A percentile compares a stretch with the other conserved stretches of the same genome.
Evolutionary conservation across 345 rosid species (phyloP).

Genomic region (Zanthoxylum bungeanum): DNA sequence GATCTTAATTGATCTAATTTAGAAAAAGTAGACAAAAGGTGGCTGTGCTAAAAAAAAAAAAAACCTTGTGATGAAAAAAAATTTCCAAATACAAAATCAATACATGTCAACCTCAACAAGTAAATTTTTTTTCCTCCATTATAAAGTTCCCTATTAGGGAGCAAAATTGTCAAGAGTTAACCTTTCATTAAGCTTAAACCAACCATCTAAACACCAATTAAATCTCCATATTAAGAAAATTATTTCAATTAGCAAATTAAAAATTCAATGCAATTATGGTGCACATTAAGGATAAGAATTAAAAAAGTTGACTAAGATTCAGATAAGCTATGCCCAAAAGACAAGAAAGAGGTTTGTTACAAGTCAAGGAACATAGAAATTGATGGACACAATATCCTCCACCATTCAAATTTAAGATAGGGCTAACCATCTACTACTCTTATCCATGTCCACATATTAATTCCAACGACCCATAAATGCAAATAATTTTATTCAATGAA

Average conservation of each 20-base stretch:
- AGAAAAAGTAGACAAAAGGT: neutral
- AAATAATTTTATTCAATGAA: neutral
- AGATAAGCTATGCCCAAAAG: neutral
- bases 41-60: neutral
- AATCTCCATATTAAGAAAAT: neutral
- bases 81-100: neutral
- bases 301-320: neutral
- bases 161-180: slow-evolving; percentile 1
- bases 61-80: neutral
- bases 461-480: neutral
- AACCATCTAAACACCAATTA: neutral
- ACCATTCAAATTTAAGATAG: slow-evolving; percentile 4
- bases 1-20: neutral
- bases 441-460: neutral
- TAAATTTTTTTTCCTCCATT: slow-evolving; percentile 8
- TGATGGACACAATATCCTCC: neutral
- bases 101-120: slow-evolving; percentile 3
- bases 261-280: neutral
- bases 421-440: neutral
- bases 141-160: slow-evolving; percentile 16
- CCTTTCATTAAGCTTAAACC: neutral
- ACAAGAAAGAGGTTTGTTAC: neutral
- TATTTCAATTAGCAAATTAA: neutral
- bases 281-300: neutral
- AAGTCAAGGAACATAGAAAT: neutral